Evolutionary conservation across 495 filamentous ascomycete species (phyloP).

Genomic region (Lophiostoma macrostomum): DNA sequence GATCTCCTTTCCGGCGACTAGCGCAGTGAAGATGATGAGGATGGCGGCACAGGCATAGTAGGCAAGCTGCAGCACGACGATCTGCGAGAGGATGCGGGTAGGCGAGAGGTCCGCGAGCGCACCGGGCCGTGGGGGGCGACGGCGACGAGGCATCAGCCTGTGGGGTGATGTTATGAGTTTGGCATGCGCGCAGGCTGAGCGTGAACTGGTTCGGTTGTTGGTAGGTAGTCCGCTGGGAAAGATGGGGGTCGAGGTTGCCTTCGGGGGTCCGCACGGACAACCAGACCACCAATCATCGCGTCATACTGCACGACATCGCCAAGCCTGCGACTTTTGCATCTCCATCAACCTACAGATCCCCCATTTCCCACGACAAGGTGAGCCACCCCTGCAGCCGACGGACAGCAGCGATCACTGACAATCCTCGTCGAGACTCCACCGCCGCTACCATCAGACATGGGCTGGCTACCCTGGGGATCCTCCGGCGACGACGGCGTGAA

Average conservation of each 20-base stretch:
- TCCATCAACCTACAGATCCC: too few species aligned
- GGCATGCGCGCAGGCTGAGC: not conserved
- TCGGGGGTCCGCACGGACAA: too few species aligned
- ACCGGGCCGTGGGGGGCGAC: constrained; percentile 74
- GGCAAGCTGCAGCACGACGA: constrained; percentile 74
- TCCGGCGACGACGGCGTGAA: constrained; percentile 24
- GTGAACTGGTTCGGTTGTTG: not conserved
- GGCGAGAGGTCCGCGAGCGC: constrained; percentile 79
- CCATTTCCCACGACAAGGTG: too few species aligned
- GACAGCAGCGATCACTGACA: too few species aligned
- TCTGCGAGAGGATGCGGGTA: constrained; percentile 81
- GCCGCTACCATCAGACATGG: too few species aligned
- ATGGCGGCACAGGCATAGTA: constrained; percentile 75
- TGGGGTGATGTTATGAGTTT: not conserved
- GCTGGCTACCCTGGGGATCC: constrained; percentile 36
- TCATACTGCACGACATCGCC: too few species aligned
- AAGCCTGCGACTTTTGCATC: too few species aligned
- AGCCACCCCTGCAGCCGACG: too few species aligned
- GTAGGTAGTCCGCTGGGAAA: not conserved
- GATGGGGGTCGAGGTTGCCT: too few species aligned
- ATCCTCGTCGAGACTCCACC: too few species aligned
- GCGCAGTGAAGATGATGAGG: constrained; percentile 82
- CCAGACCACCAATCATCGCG: too few species aligned
- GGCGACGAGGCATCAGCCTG: constrained; percentile 65
- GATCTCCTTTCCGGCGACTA: constrained; percentile 76